Percentiles rank a stretch among this genome's conserved stretches.
These are phyloP conservation scores for Phycomyces blakesleeanus DNA, from an alignment of 192 early-diverging fungal genomes.

Conservation along the genomic window DNA sequence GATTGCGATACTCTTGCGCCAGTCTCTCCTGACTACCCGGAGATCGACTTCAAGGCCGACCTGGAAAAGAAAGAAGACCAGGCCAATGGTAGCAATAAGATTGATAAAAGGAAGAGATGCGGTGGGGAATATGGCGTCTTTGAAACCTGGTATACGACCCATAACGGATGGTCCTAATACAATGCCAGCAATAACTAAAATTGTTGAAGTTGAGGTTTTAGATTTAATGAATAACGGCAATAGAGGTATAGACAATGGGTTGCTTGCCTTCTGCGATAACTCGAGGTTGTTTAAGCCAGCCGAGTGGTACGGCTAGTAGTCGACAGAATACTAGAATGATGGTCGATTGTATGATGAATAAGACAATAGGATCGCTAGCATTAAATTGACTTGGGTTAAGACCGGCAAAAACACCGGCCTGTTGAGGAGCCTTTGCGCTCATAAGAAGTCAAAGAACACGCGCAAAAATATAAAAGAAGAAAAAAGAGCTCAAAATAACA, in stretches of 20 bases:
- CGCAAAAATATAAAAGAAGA: too few species aligned
- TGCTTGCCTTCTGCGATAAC: slow-evolving; percentile 78
- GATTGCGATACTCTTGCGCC: slow-evolving; percentile 56
- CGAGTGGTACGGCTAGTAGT: slow-evolving; percentile 58
- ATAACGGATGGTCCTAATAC: slow-evolving; percentile 85
- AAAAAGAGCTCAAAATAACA: too few species aligned
- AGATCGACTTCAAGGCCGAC: slow-evolving; percentile 85
- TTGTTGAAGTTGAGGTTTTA: not conserved
- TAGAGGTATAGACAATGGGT: not conserved
- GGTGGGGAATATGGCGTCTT: slow-evolving; percentile 66
- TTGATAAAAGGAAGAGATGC: slow-evolving; percentile 66
- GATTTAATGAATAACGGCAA: not conserved
- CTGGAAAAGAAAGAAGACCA: slow-evolving; percentile 87
- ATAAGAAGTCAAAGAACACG: not conserved
- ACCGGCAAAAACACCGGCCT: slow-evolving; percentile 60
- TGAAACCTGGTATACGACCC: slow-evolving; percentile 68
- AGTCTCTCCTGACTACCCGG: slow-evolving; percentile 48
- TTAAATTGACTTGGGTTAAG: slow-evolving; percentile 57
- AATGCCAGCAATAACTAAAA: slow-evolving; percentile 76
- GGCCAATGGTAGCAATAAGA: slow-evolving; percentile 81
- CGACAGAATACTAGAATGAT: slow-evolving; percentile 75
- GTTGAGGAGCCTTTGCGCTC: slow-evolving; percentile 12
- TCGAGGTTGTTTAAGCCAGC: slow-evolving; percentile 67
- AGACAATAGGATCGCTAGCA: slow-evolving; percentile 50
- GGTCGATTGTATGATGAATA: slow-evolving; percentile 76